These are phyloP conservation scores for Dothideomycetes sp. DNA, from an alignment of 2,329 filamentous ascomycete species.

Conservation along the genomic window DNA sequence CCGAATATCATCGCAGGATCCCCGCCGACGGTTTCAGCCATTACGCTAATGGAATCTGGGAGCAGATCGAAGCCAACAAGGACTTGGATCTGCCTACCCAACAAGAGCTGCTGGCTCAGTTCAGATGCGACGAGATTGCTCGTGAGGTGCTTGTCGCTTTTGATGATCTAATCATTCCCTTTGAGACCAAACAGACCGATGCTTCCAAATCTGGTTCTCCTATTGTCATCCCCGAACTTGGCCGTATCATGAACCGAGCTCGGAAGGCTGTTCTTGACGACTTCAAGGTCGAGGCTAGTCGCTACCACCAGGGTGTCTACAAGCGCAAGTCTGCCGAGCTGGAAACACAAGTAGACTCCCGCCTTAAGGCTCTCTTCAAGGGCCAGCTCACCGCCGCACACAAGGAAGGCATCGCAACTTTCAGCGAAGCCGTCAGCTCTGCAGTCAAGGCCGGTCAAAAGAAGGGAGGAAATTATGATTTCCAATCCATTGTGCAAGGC, in stretches of 20 bases:
- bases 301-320: slow-evolving; percentile 96
- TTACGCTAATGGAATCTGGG: slow-evolving; percentile 92
- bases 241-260: slow-evolving; percentile 59
- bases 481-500: slow-evolving; percentile 79
- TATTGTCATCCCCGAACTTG: slow-evolving; percentile 63
- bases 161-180: slow-evolving; percentile 66
- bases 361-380: slow-evolving; percentile 77
- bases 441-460: slow-evolving; percentile 90
- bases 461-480: slow-evolving; percentile 82
- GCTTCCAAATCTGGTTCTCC: slow-evolving; percentile 61
- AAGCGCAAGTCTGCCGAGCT: slow-evolving; percentile 74
- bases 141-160: slow-evolving; percentile 78
- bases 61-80: slow-evolving; percentile 98
- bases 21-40: slow-evolving; percentile 93
- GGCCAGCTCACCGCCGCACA: slow-evolving; percentile 83
- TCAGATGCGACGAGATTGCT: slow-evolving; percentile 93
- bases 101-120: slow-evolving; percentile 92
- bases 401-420: slow-evolving; percentile 73
- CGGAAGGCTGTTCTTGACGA: slow-evolving; percentile 63
- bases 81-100: slow-evolving; percentile 93
- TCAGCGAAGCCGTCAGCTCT: slow-evolving; percentile 75
- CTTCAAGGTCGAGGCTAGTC: slow-evolving; percentile 84
- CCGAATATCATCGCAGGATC: slow-evolving; percentile 91
- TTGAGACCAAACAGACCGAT: slow-evolving; percentile 78
- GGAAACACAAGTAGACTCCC: slow-evolving; percentile 74